Evolutionary conservation across 768 basidiomycete genomes (phyloP).

Genomic region (Boletus pseudopeckii): DNA sequence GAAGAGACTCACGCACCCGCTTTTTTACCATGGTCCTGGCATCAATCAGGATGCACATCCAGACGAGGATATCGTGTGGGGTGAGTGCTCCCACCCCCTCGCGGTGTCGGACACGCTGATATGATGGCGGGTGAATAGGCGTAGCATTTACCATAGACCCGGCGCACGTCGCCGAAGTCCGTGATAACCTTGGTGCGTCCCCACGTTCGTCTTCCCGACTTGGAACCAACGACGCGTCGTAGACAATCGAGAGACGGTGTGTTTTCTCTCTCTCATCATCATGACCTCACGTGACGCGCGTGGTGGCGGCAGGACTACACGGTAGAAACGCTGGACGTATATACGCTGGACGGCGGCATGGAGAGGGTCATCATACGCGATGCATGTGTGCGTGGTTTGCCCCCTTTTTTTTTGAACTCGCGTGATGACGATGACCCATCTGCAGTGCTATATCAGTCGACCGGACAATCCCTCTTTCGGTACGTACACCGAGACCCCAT

Average conservation of each 20-base stretch:
- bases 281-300: not conserved
- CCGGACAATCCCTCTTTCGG: slow-evolving; percentile 89
- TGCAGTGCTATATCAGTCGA: slow-evolving; percentile 80
- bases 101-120: not conserved
- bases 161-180: slow-evolving; percentile 65
- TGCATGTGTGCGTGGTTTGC: not conserved
- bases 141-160: slow-evolving; percentile 88
- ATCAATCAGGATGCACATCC: slow-evolving; percentile 22
- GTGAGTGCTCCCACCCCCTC: slow-evolving; percentile 33
- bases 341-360: slow-evolving; percentile 47
- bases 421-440: not conserved
- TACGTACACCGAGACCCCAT: slow-evolving; percentile 33
- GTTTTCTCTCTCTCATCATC: not conserved
- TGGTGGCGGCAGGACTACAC: slow-evolving; percentile 71
- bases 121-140: slow-evolving; percentile 40
- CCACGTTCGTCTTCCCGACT: not conserved
- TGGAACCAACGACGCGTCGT: not conserved
- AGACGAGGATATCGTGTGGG: slow-evolving; percentile 53
- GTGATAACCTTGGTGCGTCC: slow-evolving; percentile 72
- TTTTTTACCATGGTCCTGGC: not conserved
- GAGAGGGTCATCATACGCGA: slow-evolving; percentile 53
- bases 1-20: not conserved
- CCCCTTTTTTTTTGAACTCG: not conserved
- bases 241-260: slow-evolving; percentile 85
- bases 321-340: slow-evolving; percentile 71